Evolutionary conservation across 257 asterid genomes (phyloP).

Genomic region (Ophiorrhiza pumila): DNA sequence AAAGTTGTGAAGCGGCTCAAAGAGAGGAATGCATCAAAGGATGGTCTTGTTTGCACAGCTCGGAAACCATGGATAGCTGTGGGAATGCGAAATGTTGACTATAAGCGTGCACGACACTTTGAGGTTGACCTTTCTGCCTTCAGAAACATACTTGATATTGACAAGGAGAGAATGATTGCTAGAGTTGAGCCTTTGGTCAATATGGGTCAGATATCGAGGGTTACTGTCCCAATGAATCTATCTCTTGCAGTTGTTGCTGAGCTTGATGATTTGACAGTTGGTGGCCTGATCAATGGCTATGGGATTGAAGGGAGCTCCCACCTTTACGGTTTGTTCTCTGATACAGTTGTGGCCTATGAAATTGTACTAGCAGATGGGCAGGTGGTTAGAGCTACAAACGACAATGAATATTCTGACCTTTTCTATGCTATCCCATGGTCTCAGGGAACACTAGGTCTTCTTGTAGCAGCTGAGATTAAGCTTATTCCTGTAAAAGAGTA

Average conservation of each 20-base stretch:
- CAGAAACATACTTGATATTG: conserved; percentile 66
- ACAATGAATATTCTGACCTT: conserved; percentile 81
- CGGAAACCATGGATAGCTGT: conserved; percentile 70
- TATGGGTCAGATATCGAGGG: conserved; percentile 90
- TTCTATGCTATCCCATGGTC: conserved; percentile 97
- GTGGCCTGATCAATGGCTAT: conserved; percentile 91
- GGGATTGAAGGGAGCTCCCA: conserved; percentile 99
- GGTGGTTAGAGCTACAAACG: conserved; percentile 86
- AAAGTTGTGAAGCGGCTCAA: conserved; percentile 48
- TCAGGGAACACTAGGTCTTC: conserved; percentile 94
- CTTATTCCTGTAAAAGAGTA: conserved; percentile 85
- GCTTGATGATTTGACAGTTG: conserved; percentile 95
- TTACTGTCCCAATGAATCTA: conserved; percentile 80
- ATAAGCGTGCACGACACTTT: conserved; percentile 86
- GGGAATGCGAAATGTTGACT: conserved; percentile 96
- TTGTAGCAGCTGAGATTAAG: conserved; percentile 93
- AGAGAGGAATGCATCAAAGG: conserved; percentile 41
- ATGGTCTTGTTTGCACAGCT: conserved; percentile 87
- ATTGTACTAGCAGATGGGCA: conserved; percentile 79
- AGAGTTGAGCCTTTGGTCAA: conserved; percentile 92
- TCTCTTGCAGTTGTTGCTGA: conserved; percentile 93
- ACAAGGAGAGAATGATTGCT: conserved; percentile 77
- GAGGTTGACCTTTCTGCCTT: conserved; percentile 93
- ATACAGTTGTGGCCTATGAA: conserved; percentile 91
- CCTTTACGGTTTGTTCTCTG: conserved; percentile 79